Evolutionary conservation across 2,329 filamentous ascomycete genomes (phyloP), one percentile per base, ranked within the genome.

Genomic region (Diaporthe sp.): DNA sequence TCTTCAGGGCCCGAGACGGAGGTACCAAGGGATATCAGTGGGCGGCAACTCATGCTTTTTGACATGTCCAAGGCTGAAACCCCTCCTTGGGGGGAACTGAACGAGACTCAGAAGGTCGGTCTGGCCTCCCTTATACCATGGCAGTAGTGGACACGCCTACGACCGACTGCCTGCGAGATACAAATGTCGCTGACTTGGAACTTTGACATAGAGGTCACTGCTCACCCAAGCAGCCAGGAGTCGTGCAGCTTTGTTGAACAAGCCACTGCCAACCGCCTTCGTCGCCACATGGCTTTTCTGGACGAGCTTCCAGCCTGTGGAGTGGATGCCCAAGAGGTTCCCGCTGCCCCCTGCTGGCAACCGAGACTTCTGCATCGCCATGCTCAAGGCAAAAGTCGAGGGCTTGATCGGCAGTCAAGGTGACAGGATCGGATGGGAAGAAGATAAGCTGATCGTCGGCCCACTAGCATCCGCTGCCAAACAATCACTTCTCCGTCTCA

Each of bases 401-500:
- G 44, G 44, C 17, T 22, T 49, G 44, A 22, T 22, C 44, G 7
- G 44, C 17, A 49, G 10, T 22, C 7, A 49, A 49, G 44, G 44
- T 22, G 19, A 49, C 19, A 49, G 7, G 19, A 49, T 49, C 44
- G 44, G 44, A 0, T 49, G 19, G 44, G 7, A 49, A 7, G 44
- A 22, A 4, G 44, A 49, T 22, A 49, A 49, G 17, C 19, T 37
- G 19, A 78, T 70, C 10, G 74, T 75, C 0, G 77, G 68, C 0
- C 72, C 78, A 0, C 71, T 74, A 49, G 75, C 77, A 28, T 67
- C 75, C 12, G 73, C 76, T 10, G 79, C 80, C 17, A 81, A 81
- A 73, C 67, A 80, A 58, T 79, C 79, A 37, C 78, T 83, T 4
- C 76, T 82, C 5, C 78, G 76, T 15, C 72, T 80, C 4, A 78